Percentiles rank a stretch among this genome's conserved stretches.
phyloP scores from a whole-genome alignment of 2,329 filamentous ascomycete species.

The Orbilia quercus region DNA sequence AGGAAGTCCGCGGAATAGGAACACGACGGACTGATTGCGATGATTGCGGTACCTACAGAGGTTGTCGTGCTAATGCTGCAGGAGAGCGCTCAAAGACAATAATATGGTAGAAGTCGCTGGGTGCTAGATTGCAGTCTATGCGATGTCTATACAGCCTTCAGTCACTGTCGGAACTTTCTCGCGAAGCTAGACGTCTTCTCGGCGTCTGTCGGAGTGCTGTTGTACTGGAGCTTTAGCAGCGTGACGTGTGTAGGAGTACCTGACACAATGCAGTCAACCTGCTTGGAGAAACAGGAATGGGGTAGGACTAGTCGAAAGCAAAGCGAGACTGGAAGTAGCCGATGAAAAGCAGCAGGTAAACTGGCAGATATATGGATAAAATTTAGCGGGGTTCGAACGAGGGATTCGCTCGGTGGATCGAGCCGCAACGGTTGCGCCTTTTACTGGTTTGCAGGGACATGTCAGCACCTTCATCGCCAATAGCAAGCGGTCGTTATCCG shows the following conservation, averaged over 20 bases:
- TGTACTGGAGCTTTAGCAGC: slow-evolving; percentile 3
- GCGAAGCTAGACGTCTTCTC: slow-evolving; percentile 43
- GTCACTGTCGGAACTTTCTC: slow-evolving; percentile 43
- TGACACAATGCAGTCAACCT: background rate
- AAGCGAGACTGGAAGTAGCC: background rate
- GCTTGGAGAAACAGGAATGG: slow-evolving; percentile 24
- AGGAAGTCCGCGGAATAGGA: slow-evolving; percentile 43
- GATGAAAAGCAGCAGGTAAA: background rate
- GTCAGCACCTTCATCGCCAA: slow-evolving; percentile 55
- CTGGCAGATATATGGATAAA: slow-evolving; percentile 24
- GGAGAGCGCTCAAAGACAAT: slow-evolving; percentile 25
- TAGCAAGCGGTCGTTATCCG: slow-evolving; percentile 48
- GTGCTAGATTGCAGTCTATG: slow-evolving; percentile 42
- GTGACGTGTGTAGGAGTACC: slow-evolving; percentile 12
- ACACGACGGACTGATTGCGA: slow-evolving; percentile 17
- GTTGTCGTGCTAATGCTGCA: slow-evolving; percentile 10
- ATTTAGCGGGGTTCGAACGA: slow-evolving; percentile 50
- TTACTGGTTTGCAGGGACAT: slow-evolving; percentile 52
- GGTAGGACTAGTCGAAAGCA: slow-evolving; percentile 14
- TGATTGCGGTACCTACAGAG: slow-evolving; percentile 29
- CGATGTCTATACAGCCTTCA: slow-evolving; percentile 7
- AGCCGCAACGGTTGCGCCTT: slow-evolving; percentile 50
- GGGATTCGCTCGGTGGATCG: slow-evolving; percentile 44
- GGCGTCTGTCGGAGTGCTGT: slow-evolving; percentile 28
- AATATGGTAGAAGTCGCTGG: slow-evolving; percentile 44